Evolutionary conservation across 129 eudicot species (phyloP), one percentile per base, ranked within the genome.

Genomic region (Centrapalus pauciflorus): DNA sequence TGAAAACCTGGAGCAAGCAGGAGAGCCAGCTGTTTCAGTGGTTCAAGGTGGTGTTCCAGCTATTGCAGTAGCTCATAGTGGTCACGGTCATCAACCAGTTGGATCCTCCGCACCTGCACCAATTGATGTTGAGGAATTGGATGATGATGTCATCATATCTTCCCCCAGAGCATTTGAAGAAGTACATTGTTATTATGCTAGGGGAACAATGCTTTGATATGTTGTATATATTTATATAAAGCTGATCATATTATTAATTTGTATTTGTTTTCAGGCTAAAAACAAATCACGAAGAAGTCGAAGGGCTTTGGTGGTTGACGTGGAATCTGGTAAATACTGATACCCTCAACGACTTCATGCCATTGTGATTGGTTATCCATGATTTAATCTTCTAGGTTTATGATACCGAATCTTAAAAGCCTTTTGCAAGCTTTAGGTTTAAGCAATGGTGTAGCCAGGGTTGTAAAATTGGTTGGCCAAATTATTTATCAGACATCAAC

Each of bases 111-210:
- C 25, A 62, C 78, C 86, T 72, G 81, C 82, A 26, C 61, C 77
- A 17, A 88, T 86, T 73, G 92, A 85, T 65, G 54, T 86, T 9
- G 98, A 89, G 64, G 80, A 92, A 27, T 6, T 82, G 5, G 98
- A 88, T 71, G 96, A 86, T 68, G 96, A 88, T 73, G 87, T 85
- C 26, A 26, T 78, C 27, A 75, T 93, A 50, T 88, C 95, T 38
- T 93, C 98, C 28, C 92, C 95, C 0, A 80, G 84, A 72, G 95
- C 95, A 34, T 85, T 93, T 71, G 92, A 82, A 21, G 87, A 79
- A 74, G 98, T 88, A 81, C 52, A 37, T 7, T 43, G 1, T 35
- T 6, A 54, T 50, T 68, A 13, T 58, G 21, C 67, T 25, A 38
- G 23, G 23, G 17, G 30, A 67, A 56, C 29, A 61, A 23, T 34